Base-by-base conservation (phyloP, 305 asterid species). In the Withania somnifera region DNA sequence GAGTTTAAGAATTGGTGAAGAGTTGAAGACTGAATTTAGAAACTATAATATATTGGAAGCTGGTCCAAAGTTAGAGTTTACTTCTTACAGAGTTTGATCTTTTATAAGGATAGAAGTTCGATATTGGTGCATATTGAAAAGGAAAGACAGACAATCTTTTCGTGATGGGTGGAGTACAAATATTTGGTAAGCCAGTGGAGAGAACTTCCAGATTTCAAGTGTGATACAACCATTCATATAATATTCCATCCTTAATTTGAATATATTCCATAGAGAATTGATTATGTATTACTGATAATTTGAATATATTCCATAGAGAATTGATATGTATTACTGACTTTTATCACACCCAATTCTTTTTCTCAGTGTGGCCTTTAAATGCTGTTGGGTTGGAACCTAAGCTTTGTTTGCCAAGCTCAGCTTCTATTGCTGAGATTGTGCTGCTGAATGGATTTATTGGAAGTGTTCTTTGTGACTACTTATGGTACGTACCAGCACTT, bases 371-470 rank as follows among this genome's bases (percentile, higher is more conserved):
- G 92, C 94, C 97, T 3, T 89, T 93, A 77, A 87, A 79, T 84
- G 91, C 88, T 78, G 84, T 92, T 45, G 97, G 95, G 52, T 83
- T 93, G 85, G 98, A 91, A 88, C 95, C 97, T 5, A 86, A 88
- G 80, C 89, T 92, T 88, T 80, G 84, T 84, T 78, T 91, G 82
- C 97, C 98, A 54, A 84, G 88, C 89, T 89, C 96, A 60, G 87
- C 89, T 82, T 90, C 97, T 30, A 69, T 88, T 38, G 77, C 66
- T 15, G 92, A 94, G 89, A 81, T 89, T 56, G 76, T 90, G 84
- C 67, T 94, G 87, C 88, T 94, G 79, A 92, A 93, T 82, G 90
- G 95, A 83, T 45, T 91, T 36, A 88, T 93, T 5, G 97, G 94
- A 47, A 93, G 97, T 76, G 93, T 93, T 53, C 82, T 92, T 40